Evolutionary conservation across 148 eudicot species (phyloP), one percentile per base, ranked within the genome.

Genomic region (Rhododendron kiyosumense): DNA sequence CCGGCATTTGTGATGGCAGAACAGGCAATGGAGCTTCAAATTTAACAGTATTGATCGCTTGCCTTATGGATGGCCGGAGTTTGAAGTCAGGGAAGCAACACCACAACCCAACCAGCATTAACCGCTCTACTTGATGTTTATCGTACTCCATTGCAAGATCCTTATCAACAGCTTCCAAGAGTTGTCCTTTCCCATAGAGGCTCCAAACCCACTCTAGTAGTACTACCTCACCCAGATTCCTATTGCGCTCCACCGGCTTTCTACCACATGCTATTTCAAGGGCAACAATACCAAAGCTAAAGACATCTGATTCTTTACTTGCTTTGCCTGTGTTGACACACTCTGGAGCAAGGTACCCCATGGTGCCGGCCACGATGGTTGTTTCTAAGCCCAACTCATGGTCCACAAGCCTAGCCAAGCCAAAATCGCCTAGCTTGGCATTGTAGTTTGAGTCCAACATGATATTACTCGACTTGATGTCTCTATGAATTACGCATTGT

Each of bases 21-120:
- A 22, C 4, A 12, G 88, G 88, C 61, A 75, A 13, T 78, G 85
- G 75, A 82, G 85, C 85, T 82, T 86, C 81, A 52, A 32, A 75
- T 12, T 76, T 86, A 9, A 86, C 46, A 36, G 45, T 59, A 17
- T 86, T 52, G 57, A 86, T 83, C 6, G 14, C 88, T 76, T 86
- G 85, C 48, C 34, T 76, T 11, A 86, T 74, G 22, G 78, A 74
- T 0, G 78, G 78, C 3, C 78, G 45, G 2, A 74, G 78, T 12
- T 17, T 32, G 78, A 12, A 7, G 4, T 34, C 78, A 14, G 45
- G 78, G 24, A 34, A 17, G 32, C 41, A 32, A 36, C 78, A 74
- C 78, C 45, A 34, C 14, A 74, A 5, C 78, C 78, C 78, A 32
- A 74, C 45, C 38, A 32, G 1, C 10, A 74, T 34, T 30, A 74